Base-by-base conservation (phyloP, 2,329 filamentous ascomycete species). In the Didymella sp. region DNA sequence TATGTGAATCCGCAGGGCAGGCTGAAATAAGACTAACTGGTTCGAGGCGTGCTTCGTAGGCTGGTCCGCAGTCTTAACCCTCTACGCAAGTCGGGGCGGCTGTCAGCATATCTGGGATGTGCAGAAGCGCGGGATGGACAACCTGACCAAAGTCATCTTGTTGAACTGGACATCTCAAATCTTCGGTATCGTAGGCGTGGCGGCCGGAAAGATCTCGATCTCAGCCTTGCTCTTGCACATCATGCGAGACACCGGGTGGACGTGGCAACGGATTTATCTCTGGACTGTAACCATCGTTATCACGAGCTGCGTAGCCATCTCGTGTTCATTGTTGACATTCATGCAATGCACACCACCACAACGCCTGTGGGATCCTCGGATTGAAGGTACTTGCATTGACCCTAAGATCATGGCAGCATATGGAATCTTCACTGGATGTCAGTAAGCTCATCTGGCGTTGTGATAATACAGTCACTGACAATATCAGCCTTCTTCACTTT, bases 41-140 rank as follows among this genome's bases (percentile, higher is more conserved):
- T 6, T 17, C 17, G 11, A 55, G 45, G 38, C 19, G 9, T 55
- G 52, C 21, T 49, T 55, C 21, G 31, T 55, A 7, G 52, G 52
- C 9, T 55, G 52, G 52, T 55, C 45, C 9, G 4, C n/a, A 0
- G 31, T 40, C 4, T 37, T 55, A 24, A 55, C 52, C 3, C n/a
- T 55, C 13, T 55, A 55, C n/a, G 52, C 52, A 4, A 49, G 45
- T 15, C 52, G 52, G 13, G 52, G 52, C 6, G 52, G 45, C 4
- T 55, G 52, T n/a, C 45, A 49, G 45, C 52, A 55, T 12, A 31
- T 49, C 40, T 55, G 52, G 52, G 52, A 55, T 13, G 52, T 55
- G 2, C 17, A 49, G 11, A 33, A 55, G 19, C 38, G 45, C 19
- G 52, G 45, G 1, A 44, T 44, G 24, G 52, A 55, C 9, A 55